Base-by-base conservation (phyloP, 1,284 basidiomycete genomes). In the Ustilago vetiveriae region DNA sequence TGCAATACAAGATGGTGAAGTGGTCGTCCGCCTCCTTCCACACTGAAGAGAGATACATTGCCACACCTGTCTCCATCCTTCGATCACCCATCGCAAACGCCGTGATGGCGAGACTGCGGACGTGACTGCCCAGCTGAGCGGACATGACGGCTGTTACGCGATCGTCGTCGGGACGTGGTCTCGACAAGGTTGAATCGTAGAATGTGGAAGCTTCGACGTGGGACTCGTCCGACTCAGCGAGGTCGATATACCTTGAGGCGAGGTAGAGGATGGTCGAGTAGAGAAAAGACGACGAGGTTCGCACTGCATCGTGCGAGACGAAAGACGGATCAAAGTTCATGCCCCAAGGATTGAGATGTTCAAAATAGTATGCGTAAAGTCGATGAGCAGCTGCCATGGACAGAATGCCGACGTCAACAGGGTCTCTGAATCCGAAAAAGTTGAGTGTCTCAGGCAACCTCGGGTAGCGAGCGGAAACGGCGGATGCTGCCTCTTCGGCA, bases 21-120 rank as follows among this genome's bases (percentile, higher is more conserved):
- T 65, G 56, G 23, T 74, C 71, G 23, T 74, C 71, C 0, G 66
- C 62, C 47, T 60, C 62, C 57, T 74, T 74, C 67, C 67, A 74
- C 21, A 66, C 62, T 5, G 71, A 62, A 5, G 53, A 42, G n/a
- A 74, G 46, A 10, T 67, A 66, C 58, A 74, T 62, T 1, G 71
- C 71, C 2, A 71, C 54, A 9, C 56, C 66, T 0, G 63, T 63
- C 46, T 70, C 71, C 58, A 66, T 65, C 43, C 57, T 42, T 6
- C 58, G 17, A 21, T 74, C 62, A 10, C 60, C 71, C 38, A 58
- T 14, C 0, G 62, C 67, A 26, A 74, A 74, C 8, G 66, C 57
- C 7, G 43, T 45, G 23, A 66, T 52, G 1, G 67, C 67, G 6
- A 71, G 24, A 29, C 54, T 66, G 11, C 71, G 43, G 2, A 65